Base-by-base conservation (phyloP, 306 rosid species). In the Astragalus glycyphyllos region DNA sequence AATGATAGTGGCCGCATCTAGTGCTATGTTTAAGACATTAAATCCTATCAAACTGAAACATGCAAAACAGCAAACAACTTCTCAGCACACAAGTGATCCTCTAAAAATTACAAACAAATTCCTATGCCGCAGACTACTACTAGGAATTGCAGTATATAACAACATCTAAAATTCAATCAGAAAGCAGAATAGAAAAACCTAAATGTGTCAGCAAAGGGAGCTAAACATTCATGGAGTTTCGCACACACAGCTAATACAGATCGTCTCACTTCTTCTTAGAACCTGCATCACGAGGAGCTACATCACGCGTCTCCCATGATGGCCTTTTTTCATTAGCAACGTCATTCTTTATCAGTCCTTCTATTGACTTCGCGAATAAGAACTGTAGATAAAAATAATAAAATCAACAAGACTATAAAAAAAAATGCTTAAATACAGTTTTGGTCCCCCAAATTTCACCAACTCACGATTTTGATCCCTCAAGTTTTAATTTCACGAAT, bases 221-320 rank as follows among this genome's bases (percentile, higher is more conserved):
- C 46, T 2, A 23, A 57, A 48, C 38, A 49, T 67, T 54, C 60
- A 14, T 1, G 58, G 48, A 14, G 5, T 34, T 53, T 51, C 23
- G 47, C 13, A 16, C 59, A 38, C 53, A 2, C 7, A 6, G 54
- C 71, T 41, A 68, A 57, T 38, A 62, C 35, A 48, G 40, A 73
- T 76, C 67, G 68, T 65, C 71, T 58, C 69, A 76, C 40, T 41
- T 68, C 62, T 3, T 26, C 3, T 26, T 26, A 26, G 31, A 1
- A 26, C 31, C 31, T 23, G 2, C 29, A 23, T 23, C 1, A 1
- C 77, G 55, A 34, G 11, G 16, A 31, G 57, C 75, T 8, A 70
- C 62, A 54, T 87, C 96, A 4, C 86, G 84, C 58, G 13, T 68
- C 84, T 94, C 97, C 99, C 99, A 94, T 15, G 95, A 63, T 5